Evolutionary conservation across 1,284 basidiomycete genomes (phyloP), one percentile per base, ranked within the genome.

Genomic region (Somion occarium): DNA sequence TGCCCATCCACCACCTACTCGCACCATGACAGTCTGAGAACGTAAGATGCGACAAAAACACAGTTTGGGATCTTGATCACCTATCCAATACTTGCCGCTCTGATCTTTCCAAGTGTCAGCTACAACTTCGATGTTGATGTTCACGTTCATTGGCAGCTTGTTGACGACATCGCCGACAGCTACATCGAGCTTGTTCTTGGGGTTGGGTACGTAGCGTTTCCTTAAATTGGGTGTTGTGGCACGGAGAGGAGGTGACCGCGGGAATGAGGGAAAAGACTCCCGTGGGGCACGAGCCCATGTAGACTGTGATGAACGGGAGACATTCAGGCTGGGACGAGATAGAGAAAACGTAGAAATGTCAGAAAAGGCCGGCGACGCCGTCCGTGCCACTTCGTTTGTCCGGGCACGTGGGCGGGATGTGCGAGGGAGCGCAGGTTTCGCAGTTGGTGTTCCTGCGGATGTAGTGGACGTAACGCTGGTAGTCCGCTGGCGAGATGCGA

Each of bases 21-120:
- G 82, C 38, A 97, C 92, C 93, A 97, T 96, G 55, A 96, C 93
- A 0, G 89, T 94, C 59, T 91, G 87, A 2, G 89, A 93, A n/a
- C 91, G 82, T 30, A 96, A 70, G 51, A 96, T 95, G 19, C 93
- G 81, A 67, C 93, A 95, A 66, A 94, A 96, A 66, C 91, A 93
- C 18, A 95, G 73, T 64, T 86, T 93, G 1, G 93, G 82, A 47
- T 93, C 88, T 56, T 88, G 82, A 56, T 90, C 85, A 9, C 93
- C 93, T 60, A 97, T 96, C 91, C 91, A 95, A 65, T 97, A 97
- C 63, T 92, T 93, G 15, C 93, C 93, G 54, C 90, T 92, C 67
- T 92, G 85, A 64, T 94, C 92, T 64, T 85, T 86, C 90, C 90
- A 93, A 11, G 80, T 84, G 49, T 85, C 85, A n/a, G 83, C 81